Percentiles rank a stretch among this genome's conserved stretches.
phyloP scores from a whole-genome alignment of 2,329 filamentous ascomycete species.

The Elsinoe fawcettii region DNA sequence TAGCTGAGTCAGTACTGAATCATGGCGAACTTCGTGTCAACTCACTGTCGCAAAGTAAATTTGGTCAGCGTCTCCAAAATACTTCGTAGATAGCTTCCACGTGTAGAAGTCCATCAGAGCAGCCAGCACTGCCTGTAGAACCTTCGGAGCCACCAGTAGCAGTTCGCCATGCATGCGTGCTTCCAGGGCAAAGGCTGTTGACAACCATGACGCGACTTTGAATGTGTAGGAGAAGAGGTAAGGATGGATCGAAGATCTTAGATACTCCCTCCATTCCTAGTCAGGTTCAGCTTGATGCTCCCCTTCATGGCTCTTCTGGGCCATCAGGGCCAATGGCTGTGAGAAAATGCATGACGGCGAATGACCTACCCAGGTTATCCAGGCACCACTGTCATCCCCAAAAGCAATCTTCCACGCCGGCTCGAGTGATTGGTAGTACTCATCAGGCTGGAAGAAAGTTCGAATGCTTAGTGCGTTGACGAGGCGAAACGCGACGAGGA shows the following conservation, averaged over 20 bases:
- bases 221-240: conserved; percentile 74
- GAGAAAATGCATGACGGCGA: neutral
- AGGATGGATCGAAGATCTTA: conserved; percentile 90
- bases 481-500: conserved; percentile 61
- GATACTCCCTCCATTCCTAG: conserved; percentile 84
- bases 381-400: conserved; percentile 67
- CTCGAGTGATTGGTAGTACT: conserved; percentile 93
- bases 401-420: conserved; percentile 88
- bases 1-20: conserved; percentile 7
- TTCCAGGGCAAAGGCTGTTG: conserved; percentile 47
- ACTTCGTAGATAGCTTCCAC: conserved; percentile 67
- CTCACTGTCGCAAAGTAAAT: conserved; percentile 64
- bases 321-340: too few relatives aligned
- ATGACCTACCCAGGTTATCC: conserved; percentile 83
- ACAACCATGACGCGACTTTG: conserved; percentile 50
- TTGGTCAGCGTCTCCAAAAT: conserved; percentile 61
- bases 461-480: conserved; percentile 68
- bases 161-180: conserved; percentile 54
- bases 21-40: conserved; percentile 18
- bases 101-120: conserved; percentile 78
- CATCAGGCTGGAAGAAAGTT: conserved; percentile 97
- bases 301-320: neutral
- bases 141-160: conserved; percentile 64
- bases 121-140: conserved; percentile 69
- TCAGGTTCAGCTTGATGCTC: neutral